Evolutionary conservation across 2,329 filamentous ascomycete genomes (phyloP).

Genomic region (Nothophaeocryptopus gaeumannii): DNA sequence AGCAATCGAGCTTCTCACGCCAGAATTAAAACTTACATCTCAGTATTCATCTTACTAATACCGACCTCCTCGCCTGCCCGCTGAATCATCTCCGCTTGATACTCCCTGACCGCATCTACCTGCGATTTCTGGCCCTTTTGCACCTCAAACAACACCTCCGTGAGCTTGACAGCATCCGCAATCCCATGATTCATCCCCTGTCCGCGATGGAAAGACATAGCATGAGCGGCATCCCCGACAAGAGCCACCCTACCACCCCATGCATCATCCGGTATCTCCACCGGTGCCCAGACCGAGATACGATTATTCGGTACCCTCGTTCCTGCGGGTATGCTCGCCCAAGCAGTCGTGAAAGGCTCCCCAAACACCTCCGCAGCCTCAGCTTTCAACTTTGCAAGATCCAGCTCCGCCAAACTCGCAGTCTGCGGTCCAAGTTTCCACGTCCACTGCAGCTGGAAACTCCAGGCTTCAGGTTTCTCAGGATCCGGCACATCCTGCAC

Average conservation of each 20-base stretch:
- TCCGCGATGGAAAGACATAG: conserved; percentile 15
- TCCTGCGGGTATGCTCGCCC: conserved; percentile 5
- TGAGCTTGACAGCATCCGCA: conserved; percentile 8
- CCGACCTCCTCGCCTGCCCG: conserved; percentile 11
- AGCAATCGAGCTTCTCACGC: too few species aligned
- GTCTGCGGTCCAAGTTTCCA: conserved; percentile 1
- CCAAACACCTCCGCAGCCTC: conserved; percentile 4
- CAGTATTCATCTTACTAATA: conserved; percentile 11
- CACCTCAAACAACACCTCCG: neutral
- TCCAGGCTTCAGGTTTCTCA: conserved; percentile 4
- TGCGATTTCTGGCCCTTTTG: neutral
- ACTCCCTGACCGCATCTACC: conserved; percentile 1
- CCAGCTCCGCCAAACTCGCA: neutral
- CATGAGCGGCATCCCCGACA: conserved; percentile 11
- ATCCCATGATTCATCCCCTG: conserved; percentile 16
- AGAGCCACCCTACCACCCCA: conserved; percentile 8
- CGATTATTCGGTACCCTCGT: neutral
- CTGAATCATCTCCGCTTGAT: conserved; percentile 15
- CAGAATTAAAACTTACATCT: conserved; percentile 2
- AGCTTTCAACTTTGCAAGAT: conserved; percentile 2
- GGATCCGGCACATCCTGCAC: conserved; percentile 10
- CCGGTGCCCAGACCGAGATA: conserved; percentile 8
- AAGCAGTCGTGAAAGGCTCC: conserved; percentile 10
- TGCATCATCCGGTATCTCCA: neutral
- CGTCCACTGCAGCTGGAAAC: conserved; percentile 14